phyloP scores from a whole-genome alignment of 352 stramenopile species.

The Pythium folliculosum region DNA sequence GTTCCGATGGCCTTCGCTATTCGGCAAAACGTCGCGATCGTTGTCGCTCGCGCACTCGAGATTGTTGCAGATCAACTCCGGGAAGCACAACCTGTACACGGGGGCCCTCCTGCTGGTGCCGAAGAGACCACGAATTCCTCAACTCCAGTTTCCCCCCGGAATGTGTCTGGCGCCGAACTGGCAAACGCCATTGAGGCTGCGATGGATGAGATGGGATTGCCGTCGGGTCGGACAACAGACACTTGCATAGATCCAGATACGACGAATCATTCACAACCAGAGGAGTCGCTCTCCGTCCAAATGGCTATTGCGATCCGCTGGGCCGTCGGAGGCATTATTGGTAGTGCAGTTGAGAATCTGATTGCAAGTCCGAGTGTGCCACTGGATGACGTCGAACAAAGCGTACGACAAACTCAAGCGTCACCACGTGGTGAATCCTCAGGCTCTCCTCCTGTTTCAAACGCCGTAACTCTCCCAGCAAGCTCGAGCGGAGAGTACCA shows the following conservation, averaged over 20 bases:
- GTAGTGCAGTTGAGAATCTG: constrained; percentile 38
- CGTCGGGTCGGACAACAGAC: neutral
- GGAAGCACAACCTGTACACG: neutral
- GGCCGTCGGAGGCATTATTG: constrained; percentile 43
- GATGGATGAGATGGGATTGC: neutral
- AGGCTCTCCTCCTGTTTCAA: neutral
- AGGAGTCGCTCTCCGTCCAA: constrained; percentile 14
- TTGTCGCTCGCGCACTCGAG: constrained; percentile 34
- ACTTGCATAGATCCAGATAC: neutral
- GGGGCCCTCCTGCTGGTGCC: neutral
- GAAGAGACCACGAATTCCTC: neutral
- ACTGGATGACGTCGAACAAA: neutral
- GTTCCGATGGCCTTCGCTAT: constrained; percentile 20
- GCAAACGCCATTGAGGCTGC: constrained; percentile 9
- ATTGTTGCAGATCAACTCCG: constrained; percentile 29
- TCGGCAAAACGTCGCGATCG: constrained; percentile 29
- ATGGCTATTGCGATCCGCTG: constrained; percentile 45
- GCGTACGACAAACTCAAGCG: too few species aligned
- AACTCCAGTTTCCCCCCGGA: neutral
- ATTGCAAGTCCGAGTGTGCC: neutral
- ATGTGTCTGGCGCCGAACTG: neutral
- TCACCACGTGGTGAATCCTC: neutral
- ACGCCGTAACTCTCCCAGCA: neutral
- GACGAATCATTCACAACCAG: neutral
- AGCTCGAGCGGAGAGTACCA: neutral